Conservation (phyloP, 257 asterid genomes). For the Solanum dulcamara region DNA sequence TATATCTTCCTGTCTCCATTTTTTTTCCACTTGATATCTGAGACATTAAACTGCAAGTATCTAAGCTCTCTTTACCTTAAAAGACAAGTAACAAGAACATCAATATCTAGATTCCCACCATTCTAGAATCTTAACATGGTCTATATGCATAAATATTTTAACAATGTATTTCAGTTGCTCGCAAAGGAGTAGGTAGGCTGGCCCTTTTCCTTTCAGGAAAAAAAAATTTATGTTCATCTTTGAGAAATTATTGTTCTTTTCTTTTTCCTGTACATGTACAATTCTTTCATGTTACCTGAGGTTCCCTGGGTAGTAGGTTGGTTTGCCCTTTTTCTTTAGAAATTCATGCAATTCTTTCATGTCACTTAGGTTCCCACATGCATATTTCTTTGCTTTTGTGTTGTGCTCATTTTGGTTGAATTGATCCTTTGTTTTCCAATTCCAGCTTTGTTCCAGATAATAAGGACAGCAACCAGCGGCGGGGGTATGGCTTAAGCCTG, state of each 20-base stretch:
- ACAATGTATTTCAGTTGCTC: background rate
- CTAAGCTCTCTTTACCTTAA: background rate
- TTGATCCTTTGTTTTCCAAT: background rate
- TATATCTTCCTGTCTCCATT: background rate
- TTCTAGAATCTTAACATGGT: background rate
- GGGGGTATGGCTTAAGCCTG: constrained; percentile 67
- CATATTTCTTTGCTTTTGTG: background rate
- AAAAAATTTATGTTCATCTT: background rate
- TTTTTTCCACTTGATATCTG: background rate
- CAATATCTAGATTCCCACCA: background rate
- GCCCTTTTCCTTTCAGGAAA: background rate
- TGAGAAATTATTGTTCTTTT: background rate
- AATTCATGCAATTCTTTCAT: background rate
- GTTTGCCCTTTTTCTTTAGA: background rate
- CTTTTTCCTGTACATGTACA: background rate
- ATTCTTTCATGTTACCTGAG: background rate
- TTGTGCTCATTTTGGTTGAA: background rate
- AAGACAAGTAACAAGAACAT: background rate
- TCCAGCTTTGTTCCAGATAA: constrained; percentile 85
- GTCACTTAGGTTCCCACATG: background rate
- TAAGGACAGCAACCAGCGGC: constrained; percentile 85
- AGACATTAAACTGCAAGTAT: background rate
- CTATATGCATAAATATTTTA: background rate
- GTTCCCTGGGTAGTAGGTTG: background rate
- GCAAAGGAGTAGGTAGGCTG: background rate